A percentile compares a stretch with the other conserved stretches of the same genome.
Evolutionary conservation across 2,329 filamentous ascomycete species (phyloP).

Genomic region (Pseudocercospora fijiensis): DNA sequence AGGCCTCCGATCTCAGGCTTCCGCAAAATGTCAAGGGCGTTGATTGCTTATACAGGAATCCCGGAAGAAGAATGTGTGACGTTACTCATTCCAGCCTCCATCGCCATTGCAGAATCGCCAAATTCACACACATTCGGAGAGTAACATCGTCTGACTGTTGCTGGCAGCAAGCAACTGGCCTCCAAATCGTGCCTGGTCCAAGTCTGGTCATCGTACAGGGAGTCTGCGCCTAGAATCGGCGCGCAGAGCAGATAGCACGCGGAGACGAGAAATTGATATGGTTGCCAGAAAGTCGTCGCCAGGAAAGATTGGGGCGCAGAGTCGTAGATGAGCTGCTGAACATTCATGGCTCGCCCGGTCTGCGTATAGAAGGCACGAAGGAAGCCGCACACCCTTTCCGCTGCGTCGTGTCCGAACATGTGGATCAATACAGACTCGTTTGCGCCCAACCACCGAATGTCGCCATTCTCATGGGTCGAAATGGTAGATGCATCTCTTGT

Average conservation of each 20-base stretch:
- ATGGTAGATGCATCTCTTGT: background rate
- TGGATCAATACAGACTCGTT: conserved; percentile 8
- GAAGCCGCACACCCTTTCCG: conserved; percentile 7
- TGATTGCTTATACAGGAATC: background rate
- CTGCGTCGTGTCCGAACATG: conserved; percentile 10
- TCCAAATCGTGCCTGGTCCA: conserved; percentile 12
- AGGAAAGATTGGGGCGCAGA: background rate
- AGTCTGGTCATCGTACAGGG: conserved; percentile 9
- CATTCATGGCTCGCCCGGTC: conserved; percentile 11
- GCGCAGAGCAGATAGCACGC: background rate
- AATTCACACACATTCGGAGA: background rate
- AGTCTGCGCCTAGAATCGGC: background rate
- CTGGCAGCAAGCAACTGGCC: conserved; percentile 7
- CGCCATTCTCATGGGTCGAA: background rate
- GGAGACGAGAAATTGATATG: conserved; percentile 6
- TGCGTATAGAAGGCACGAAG: conserved; percentile 9
- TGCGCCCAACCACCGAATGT: background rate
- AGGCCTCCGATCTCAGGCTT: background rate
- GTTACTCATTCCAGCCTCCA: background rate
- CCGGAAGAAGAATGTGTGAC: background rate
- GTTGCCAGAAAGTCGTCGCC: conserved; percentile 1
- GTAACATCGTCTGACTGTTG: background rate
- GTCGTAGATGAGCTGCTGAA: conserved; percentile 13
- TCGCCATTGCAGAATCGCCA: background rate
- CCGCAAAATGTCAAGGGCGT: background rate